Percentiles rank a stretch among this genome's conserved stretches.
phyloP scores from a whole-genome alignment of 176 grass and related monocot genomes.

The Ensete ventricosum region DNA sequence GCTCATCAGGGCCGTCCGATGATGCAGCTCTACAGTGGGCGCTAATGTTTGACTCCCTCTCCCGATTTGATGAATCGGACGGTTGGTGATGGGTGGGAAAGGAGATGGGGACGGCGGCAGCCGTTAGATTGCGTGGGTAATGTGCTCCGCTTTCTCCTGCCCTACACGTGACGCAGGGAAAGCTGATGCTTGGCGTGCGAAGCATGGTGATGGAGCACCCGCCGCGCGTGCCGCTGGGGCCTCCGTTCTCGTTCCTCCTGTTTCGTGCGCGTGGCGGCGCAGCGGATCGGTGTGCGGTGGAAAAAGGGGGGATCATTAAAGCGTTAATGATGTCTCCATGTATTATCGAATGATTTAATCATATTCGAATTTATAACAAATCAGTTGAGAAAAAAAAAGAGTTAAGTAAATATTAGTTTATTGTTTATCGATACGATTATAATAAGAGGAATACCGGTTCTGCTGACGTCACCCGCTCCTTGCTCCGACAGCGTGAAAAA shows the following conservation, averaged over 20 bases:
- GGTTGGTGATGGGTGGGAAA: neutral
- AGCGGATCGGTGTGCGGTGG: neutral
- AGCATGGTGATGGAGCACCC: slow-evolving; percentile 10
- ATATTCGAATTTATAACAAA: too few relatives aligned
- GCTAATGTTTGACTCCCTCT: too few relatives aligned
- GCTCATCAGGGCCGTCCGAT: neutral
- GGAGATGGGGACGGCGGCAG: slow-evolving; percentile 1
- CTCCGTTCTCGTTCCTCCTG: neutral
- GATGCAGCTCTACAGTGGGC: too few relatives aligned
- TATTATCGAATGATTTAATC: too few relatives aligned
- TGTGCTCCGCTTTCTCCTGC: neutral
- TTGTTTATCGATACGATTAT: too few relatives aligned
- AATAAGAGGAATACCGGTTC: neutral
- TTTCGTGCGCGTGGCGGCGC: neutral
- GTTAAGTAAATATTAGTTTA: too few relatives aligned
- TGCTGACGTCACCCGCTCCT: neutral
- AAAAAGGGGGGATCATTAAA: neutral
- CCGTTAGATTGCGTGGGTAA: neutral
- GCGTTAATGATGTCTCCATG: too few relatives aligned
- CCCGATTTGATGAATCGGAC: neutral
- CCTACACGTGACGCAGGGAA: slow-evolving; percentile 39
- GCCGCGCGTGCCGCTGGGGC: neutral
- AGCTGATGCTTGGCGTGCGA: slow-evolving; percentile 55
- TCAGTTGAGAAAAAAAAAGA: too few relatives aligned
- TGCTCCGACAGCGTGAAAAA: too few relatives aligned